phyloP scores from a whole-genome alignment of 2,329 filamentous ascomycete species.

The Camillea tinctor region DNA sequence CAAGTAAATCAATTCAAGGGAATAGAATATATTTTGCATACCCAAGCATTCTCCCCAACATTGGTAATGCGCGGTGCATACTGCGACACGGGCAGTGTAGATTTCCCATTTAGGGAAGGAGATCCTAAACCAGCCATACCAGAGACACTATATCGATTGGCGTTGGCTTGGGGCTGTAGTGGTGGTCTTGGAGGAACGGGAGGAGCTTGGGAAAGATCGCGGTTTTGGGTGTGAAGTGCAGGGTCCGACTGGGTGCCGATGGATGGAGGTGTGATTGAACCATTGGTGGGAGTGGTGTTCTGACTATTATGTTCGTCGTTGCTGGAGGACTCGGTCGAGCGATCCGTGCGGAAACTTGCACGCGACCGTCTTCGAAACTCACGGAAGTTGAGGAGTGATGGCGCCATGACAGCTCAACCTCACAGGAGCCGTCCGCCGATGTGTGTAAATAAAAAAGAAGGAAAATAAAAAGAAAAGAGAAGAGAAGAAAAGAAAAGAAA shows the following conservation, averaged over 20 bases:
- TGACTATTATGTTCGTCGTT: conserved; percentile 55
- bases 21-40: conserved; percentile 53
- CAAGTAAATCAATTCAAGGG: conserved; percentile 9
- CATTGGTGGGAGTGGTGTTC: conserved; percentile 63
- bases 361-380: conserved; percentile 75
- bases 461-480: background rate
- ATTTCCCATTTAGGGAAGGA: conserved; percentile 52
- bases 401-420: conserved; percentile 46
- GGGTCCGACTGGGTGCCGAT: conserved; percentile 65
- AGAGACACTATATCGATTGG: conserved; percentile 62
- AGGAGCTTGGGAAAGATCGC: conserved; percentile 40
- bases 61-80: conserved; percentile 81
- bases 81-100: conserved; percentile 64
- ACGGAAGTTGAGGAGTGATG: conserved; percentile 66
- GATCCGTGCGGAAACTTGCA: conserved; percentile 68
- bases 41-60: conserved; percentile 79
- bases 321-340: conserved; percentile 61
- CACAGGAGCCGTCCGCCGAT: conserved; percentile 6
- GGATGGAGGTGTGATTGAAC: conserved; percentile 74
- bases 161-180: conserved; percentile 37
- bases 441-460: background rate
- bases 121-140: conserved; percentile 62
- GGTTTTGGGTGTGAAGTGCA: conserved; percentile 61
- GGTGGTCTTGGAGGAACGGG: conserved; percentile 37
- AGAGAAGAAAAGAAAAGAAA: background rate